phyloP scores from a whole-genome alignment of 2,329 filamentous ascomycete genomes.

The Sporothrix brunneoviolacea region DNA sequence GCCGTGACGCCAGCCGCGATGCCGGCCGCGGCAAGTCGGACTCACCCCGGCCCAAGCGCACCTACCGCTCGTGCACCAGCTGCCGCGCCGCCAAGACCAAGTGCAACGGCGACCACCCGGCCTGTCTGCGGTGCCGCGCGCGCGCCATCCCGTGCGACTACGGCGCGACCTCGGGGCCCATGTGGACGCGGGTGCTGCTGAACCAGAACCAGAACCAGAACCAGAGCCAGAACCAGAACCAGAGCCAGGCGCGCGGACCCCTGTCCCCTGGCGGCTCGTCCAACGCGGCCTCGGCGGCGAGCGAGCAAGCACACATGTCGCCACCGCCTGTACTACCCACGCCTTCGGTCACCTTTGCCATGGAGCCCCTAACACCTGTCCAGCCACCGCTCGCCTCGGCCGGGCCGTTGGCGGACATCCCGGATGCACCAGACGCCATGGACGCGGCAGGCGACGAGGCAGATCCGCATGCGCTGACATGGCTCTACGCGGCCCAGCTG shows the following conservation, averaged over 20 bases:
- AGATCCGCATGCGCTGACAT: neutral
- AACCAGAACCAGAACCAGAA: too few species aligned
- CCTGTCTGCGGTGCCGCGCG: constrained; percentile 7
- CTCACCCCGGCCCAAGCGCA: neutral
- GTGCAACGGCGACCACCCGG: constrained; percentile 12
- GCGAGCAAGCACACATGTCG: too few species aligned
- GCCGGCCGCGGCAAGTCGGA: neutral
- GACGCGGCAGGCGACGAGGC: neutral
- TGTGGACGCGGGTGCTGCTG: neutral
- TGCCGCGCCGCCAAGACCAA: constrained; percentile 12
- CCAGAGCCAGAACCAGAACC: too few species aligned
- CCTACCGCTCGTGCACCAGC: constrained; percentile 6
- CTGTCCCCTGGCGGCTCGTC: too few species aligned
- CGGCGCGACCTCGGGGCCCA: neutral
- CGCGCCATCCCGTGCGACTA: constrained; percentile 6
- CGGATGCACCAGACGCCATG: neutral
- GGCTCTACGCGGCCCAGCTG: constrained; percentile 13
- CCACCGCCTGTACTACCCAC: too few species aligned
- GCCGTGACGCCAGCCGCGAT: neutral
- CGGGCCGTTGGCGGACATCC: too few species aligned
- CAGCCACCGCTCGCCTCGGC: too few species aligned
- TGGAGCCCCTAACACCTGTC: too few species aligned
- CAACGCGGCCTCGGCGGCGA: too few species aligned
- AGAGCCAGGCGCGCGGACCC: too few species aligned
- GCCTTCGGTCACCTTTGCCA: too few species aligned